Evolutionary conservation across 306 rosid species (phyloP), one percentile per base, ranked within the genome.

Genomic region (Trifolium subterraneum): DNA sequence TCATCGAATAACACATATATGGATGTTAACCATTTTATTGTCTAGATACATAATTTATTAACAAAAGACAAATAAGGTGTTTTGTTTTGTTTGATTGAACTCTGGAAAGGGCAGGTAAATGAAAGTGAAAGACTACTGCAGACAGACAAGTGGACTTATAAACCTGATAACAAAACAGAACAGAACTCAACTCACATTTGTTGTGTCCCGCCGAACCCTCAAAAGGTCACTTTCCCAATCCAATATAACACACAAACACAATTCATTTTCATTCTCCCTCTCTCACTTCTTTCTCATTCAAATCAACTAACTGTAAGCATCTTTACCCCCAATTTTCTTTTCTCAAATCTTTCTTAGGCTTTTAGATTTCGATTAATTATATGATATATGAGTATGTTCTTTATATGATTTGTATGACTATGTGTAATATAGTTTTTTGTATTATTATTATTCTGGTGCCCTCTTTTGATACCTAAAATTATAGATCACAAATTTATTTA

Each of bases 201-300:
- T 15, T 51, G 7, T 39, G 82, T 19, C 82, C 51, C 82, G 3
- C 71, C 68, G 72, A 51, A 19, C 77, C 0, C 50, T 18, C 77
- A 62, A 63, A 78, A 64, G 82, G 82, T 71, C 82, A 78, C 48
- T 78, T 78, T n/a, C 54, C 54, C 0, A 11, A 4, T 41, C 47
- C 15, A 41, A 3, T 41, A 41, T 41, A 41, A 41, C n/a, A 41
- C 47, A 10, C 47, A 3, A 10, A 38, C 42, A 10, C 42, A 38
- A 3, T 38, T 38, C 42, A 8, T 8, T 38, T 9, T 38, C 12
- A 38, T 0, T 38, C n/a, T n/a, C n/a, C n/a, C n/a, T 38, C 42
- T 38, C 2, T 38, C 25, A 22, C 47, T 41, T 41, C 47, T 1
- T 41, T 41, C 5, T 39, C 45, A 1, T 10, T 41, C 47, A 11